Evolutionary conservation across 2,329 filamentous ascomycete genomes (phyloP).

Genomic region (Akanthomyces lecanii): DNA sequence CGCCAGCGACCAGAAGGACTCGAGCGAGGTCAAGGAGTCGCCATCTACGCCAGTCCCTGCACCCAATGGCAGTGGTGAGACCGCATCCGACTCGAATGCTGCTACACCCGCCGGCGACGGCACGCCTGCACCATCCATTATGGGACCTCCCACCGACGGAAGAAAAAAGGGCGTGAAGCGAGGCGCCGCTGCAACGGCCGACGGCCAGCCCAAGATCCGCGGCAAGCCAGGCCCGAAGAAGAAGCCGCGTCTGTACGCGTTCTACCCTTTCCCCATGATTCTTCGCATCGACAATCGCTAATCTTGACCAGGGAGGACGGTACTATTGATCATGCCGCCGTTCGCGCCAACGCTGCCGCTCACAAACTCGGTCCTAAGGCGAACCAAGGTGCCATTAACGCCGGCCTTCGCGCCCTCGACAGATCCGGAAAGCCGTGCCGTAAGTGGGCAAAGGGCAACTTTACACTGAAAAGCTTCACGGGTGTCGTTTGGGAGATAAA

Average conservation of each 20-base stretch:
- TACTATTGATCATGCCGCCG: constrained; percentile 52
- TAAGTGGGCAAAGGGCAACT: constrained; percentile 80
- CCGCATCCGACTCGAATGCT: constrained; percentile 55
- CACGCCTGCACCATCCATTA: constrained; percentile 51
- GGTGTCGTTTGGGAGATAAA: constrained; percentile 77
- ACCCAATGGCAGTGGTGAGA: constrained; percentile 47
- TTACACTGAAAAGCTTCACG: constrained; percentile 88
- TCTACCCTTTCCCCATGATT: background rate
- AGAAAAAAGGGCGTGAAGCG: constrained; percentile 77
- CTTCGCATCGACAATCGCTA: constrained; percentile 13
- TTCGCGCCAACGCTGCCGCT: constrained; percentile 44
- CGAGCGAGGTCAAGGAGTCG: constrained; percentile 40
- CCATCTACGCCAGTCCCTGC: constrained; percentile 39
- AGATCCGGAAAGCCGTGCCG: constrained; percentile 87
- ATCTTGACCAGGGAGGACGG: constrained; percentile 53
- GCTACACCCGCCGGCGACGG: constrained; percentile 52
- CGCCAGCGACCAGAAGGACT: constrained; percentile 31
- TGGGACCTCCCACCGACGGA: constrained; percentile 58
- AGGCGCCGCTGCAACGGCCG: constrained; percentile 58
- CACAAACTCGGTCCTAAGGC: constrained; percentile 95
- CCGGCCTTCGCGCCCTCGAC: constrained; percentile 88
- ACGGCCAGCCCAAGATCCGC: constrained; percentile 63
- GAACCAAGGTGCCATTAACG: constrained; percentile 96
- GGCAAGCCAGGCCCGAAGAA: constrained; percentile 96
- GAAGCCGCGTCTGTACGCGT: constrained; percentile 84